Evolutionary conservation across 495 filamentous ascomycete genomes (phyloP).

Genomic region (Delitschia confertaspora): DNA sequence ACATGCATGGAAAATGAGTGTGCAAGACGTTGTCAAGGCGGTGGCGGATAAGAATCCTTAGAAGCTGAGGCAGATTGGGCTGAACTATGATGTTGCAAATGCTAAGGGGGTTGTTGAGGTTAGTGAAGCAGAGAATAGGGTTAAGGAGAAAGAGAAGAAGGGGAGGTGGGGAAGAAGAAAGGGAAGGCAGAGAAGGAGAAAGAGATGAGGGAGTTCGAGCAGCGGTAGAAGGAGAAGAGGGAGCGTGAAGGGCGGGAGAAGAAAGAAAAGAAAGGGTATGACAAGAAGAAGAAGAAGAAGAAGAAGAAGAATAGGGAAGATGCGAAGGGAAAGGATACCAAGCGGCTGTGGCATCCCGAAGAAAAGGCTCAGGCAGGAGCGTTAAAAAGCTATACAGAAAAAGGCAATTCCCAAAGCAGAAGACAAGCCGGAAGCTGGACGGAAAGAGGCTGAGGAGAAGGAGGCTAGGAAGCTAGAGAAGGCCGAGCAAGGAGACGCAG

Average conservation of each 20-base stretch:
- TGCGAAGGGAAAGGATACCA: conserved; percentile 1
- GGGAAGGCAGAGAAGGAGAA: conserved; percentile 21
- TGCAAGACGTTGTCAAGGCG: conserved; percentile 21
- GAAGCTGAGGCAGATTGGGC: conserved; percentile 27
- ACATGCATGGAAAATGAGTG: conserved; percentile 4
- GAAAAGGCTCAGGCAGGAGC: conserved; percentile 1
- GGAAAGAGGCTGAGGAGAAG: neutral
- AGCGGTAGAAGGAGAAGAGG: conserved; percentile 19
- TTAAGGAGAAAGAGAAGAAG: conserved; percentile 20
- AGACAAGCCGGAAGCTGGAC: conserved; percentile 1
- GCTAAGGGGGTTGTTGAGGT: conserved; percentile 25
- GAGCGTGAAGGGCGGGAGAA: conserved; percentile 21
- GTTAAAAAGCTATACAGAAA: neutral
- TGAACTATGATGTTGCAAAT: conserved; percentile 28
- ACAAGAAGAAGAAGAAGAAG: conserved; percentile 14
- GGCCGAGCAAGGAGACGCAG: conserved; percentile 1
- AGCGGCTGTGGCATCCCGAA: conserved; percentile 1
- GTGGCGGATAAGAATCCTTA: conserved; percentile 21
- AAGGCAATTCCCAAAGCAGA: neutral
- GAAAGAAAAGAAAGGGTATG: conserved; percentile 17
- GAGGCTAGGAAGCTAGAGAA: too few species aligned
- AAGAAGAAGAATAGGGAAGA: conserved; percentile 5
- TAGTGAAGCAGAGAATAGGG: conserved; percentile 20
- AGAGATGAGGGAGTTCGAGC: conserved; percentile 21
- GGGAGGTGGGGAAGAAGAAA: conserved; percentile 6